A percentile compares a stretch with the other conserved stretches of the same genome.
Conservation (phyloP, 1,284 basidiomycete species). For the Spongispora temasekensis region DNA sequence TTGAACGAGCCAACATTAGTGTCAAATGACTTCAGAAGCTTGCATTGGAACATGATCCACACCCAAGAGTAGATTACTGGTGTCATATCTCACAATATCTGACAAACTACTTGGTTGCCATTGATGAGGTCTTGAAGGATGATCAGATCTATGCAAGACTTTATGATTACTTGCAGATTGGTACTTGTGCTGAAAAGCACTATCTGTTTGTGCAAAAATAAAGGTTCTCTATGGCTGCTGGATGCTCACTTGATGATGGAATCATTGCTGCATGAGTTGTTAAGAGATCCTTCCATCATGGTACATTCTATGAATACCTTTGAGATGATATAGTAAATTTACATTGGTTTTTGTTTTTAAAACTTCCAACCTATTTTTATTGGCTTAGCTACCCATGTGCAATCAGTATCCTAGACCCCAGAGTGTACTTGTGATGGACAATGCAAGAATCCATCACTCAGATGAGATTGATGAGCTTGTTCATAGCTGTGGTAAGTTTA, state of each 20-base stretch:
- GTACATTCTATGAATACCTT: neutral
- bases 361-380: neutral
- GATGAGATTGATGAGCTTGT: neutral
- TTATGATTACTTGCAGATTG: neutral
- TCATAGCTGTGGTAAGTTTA: neutral
- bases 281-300: neutral
- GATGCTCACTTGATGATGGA: neutral
- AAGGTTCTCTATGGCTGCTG: neutral
- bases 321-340: neutral
- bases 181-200: neutral
- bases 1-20: neutral
- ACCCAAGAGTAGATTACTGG: neutral
- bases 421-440: neutral
- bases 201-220: neutral
- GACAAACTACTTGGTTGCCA: neutral
- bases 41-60: neutral
- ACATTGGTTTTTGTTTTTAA: neutral
- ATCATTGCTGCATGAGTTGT: neutral
- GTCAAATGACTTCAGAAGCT: neutral
- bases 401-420: neutral
- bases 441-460: neutral
- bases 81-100: neutral
- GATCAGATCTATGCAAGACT: neutral
- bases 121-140: neutral
- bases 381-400: neutral